Evolutionary conservation across 1,139 yeast genomes (phyloP), one percentile per base, ranked within the genome.

Genomic region (Pneumocystis wakefieldiae): DNA sequence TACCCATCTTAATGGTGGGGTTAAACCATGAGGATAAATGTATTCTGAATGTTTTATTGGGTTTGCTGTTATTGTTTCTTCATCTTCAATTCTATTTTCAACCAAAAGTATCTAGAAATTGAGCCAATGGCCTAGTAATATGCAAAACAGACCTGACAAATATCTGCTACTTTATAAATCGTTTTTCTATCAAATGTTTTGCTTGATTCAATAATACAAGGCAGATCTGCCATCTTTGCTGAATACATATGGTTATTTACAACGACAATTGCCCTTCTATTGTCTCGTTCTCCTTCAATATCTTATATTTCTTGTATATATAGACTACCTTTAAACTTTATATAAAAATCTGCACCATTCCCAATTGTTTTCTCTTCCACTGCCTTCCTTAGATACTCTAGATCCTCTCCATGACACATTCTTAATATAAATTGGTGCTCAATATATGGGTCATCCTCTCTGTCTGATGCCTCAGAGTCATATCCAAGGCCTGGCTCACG

Each of bases 401-500:
- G 74, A 69, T 86, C 89, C 38, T 84, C 80, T 68, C 89, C 96
- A 28, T 92, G 87, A 12, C 87, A 72, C 76, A 92, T 85, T 62
- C 98, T 78, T 61, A 92, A 73, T 1, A 90, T 78, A 2, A 92
- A 80, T 0, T 95, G 96, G 68, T 87, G 95, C 71, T 92, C 97
- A 35, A 90, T 77, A 68, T 89, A 76, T 0, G 98, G 98, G 71
- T 92, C 97, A 66, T 90, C 97, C 72, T 92, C 98, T 59, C 89
- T 77, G 70, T 92, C 97, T 0, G 97, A 96, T 12, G 96, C 97
- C 70, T 92, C 98, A 0, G 96, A 87, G 72, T 92, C 98, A 73
- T 92, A 92, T 0, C 97, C 97, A 69, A 91, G 96, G 1, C 96
- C 96, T 0, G 96, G 95, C 10, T 86, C 80, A 68, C 95, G 76